Evolutionary conservation across 805 yeast species (phyloP), one percentile per base, ranked within the genome.

Genomic region (Sugiyamaella mastotermitis): DNA sequence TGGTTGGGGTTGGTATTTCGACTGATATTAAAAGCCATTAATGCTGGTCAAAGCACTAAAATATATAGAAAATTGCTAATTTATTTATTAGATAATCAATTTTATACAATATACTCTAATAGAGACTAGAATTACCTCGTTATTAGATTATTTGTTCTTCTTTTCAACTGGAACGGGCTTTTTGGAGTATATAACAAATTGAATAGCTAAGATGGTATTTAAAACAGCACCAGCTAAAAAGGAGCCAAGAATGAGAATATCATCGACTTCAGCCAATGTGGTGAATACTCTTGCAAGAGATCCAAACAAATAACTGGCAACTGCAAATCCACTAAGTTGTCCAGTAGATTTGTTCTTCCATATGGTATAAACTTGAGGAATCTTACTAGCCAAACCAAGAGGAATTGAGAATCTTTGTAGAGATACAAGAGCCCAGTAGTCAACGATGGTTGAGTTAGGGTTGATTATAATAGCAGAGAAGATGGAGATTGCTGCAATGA

Each of bases 241-340:
- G 2, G 65, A 64, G 8, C 45, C 38, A 21, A 66, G 43, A 22
- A 66, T 53, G 33, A 59, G 37, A 10, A 50, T 51, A 36, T 67
- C 69, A 25, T 50, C 48, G 22, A 61, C 61, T 29, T 61, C 62
- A 30, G 58, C 52, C 14, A 68, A 15, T 1, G 66, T 60, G 10
- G 70, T 62, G 42, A 63, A 66, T 4, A 65, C 56, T 31, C 71
- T 53, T 1, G 66, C 68, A 5, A 62, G 38, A 3, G 65, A 49
- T 3, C 70, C 70, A 2, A 61, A 37, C 13, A 64, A 46, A 29
- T 62, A 60, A 22, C 58, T 64, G 37, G 59, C 55, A 15, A 66
- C 66, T 6, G 68, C 52, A 16, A 62, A 50, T 5, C 60, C 52
- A 9, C 68, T 55, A 40, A 66, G 48, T 39, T 64, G 64, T 21